Conservation (phyloP, 1,284 basidiomycete species). For the Fistulina hepatica region DNA sequence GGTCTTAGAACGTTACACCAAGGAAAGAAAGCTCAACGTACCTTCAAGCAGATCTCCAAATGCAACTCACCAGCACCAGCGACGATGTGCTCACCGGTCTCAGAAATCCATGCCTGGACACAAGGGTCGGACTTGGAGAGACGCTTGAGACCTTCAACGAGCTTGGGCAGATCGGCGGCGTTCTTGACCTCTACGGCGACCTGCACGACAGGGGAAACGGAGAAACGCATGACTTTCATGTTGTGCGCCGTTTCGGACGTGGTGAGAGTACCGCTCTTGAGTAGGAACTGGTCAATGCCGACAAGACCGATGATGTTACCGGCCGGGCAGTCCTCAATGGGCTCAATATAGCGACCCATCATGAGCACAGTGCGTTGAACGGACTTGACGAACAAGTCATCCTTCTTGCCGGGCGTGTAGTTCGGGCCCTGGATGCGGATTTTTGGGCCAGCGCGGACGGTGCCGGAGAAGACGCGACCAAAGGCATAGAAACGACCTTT, state of each 20-base stretch:
- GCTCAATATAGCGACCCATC: constrained; percentile 99
- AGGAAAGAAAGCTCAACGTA: constrained; percentile 20
- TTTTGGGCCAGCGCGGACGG: constrained; percentile 94
- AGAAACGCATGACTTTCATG: constrained; percentile 99
- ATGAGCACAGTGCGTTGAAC: constrained; percentile 98
- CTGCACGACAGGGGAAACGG: constrained; percentile 98
- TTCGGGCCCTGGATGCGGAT: constrained; percentile 99
- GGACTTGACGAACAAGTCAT: constrained; percentile 96
- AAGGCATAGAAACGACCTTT: constrained; percentile 99
- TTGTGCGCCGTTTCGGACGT: constrained; percentile 98
- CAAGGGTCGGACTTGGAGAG: constrained; percentile 99
- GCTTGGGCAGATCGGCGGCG: constrained; percentile 96
- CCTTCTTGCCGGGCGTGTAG: constrained; percentile 98
- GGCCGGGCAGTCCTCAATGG: constrained; percentile 98
- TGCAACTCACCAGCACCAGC: constrained; percentile 99
- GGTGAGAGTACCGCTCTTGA: constrained; percentile 98
- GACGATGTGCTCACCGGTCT: constrained; percentile 97
- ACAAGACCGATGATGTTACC: constrained; percentile 99
- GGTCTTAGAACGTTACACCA: constrained; percentile 1
- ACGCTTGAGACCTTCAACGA: constrained; percentile 99
- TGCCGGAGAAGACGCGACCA: constrained; percentile 99
- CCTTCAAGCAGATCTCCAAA: constrained; percentile 99
- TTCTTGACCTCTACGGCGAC: constrained; percentile 99
- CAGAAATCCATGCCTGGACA: constrained; percentile 91
- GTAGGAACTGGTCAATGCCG: constrained; percentile 99